Evolutionary conservation across 768 basidiomycete species (phyloP).

Genomic region (Serendipita indica): DNA sequence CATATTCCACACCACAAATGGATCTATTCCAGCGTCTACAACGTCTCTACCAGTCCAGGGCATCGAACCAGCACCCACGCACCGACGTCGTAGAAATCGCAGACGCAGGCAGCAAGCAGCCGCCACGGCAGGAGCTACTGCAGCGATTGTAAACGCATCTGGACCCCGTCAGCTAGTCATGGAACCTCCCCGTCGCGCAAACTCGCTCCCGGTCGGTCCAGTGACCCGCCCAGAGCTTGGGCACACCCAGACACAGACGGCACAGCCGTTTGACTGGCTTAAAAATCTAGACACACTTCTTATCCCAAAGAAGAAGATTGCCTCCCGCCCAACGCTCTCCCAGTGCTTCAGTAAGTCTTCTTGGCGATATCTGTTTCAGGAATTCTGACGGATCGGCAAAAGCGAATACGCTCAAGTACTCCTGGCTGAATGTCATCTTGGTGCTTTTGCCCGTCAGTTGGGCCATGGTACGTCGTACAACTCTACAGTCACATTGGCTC

Average conservation of each 20-base stretch:
- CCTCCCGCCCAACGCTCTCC: background rate
- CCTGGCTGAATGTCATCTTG: slow-evolving; percentile 30
- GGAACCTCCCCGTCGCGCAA: slow-evolving; percentile 1
- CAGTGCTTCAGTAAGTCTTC: background rate
- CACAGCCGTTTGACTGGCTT: slow-evolving; percentile 2
- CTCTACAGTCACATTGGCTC: background rate
- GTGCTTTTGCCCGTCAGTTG: slow-evolving; percentile 37
- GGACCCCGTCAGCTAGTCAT: too few species aligned
- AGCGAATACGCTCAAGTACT: slow-evolving; percentile 20
- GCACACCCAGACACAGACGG: background rate
- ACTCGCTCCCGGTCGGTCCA: background rate
- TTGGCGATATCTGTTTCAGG: background rate
- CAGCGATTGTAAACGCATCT: background rate
- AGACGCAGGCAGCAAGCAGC: background rate
- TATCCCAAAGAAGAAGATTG: background rate
- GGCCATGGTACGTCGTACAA: slow-evolving; percentile 22
- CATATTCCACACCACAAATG: background rate
- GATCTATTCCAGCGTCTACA: background rate
- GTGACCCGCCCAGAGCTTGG: background rate
- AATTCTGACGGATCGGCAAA: background rate
- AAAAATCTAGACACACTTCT: background rate
- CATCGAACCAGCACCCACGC: slow-evolving; percentile 1
- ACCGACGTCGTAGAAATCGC: background rate
- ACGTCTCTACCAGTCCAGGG: background rate
- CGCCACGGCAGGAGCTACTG: background rate